Evolutionary conservation across 257 asterid genomes (phyloP).

Genomic region (Osmanthus fragrans): DNA sequence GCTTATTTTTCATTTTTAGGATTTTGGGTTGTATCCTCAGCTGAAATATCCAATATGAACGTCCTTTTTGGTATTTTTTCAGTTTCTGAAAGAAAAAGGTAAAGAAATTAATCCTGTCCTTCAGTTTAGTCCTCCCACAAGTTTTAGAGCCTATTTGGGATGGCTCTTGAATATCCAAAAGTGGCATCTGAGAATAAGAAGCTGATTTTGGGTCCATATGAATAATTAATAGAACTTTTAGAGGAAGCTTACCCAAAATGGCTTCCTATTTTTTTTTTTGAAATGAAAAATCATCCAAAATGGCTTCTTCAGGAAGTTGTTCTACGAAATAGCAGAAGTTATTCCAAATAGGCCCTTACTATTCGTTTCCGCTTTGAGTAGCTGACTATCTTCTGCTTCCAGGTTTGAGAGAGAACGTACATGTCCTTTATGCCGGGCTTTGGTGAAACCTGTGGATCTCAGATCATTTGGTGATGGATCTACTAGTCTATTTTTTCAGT

Average conservation of each 20-base stretch:
- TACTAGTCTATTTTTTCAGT: constrained; percentile 73
- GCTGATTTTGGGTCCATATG: too few relatives aligned
- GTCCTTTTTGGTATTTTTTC: background rate
- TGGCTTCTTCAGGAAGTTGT: too few relatives aligned
- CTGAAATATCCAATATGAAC: background rate
- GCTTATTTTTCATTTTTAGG: background rate
- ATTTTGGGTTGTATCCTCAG: background rate
- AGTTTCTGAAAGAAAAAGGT: background rate
- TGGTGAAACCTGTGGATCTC: constrained; percentile 74
- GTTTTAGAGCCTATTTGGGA: too few relatives aligned
- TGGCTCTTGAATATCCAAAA: background rate
- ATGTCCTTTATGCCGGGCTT: constrained; percentile 82
- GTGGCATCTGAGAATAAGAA: background rate
- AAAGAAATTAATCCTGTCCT: background rate
- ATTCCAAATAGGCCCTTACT: background rate
- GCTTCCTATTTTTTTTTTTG: too few relatives aligned
- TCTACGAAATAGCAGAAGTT: too few relatives aligned
- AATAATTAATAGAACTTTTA: too few relatives aligned
- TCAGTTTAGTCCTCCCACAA: background rate
- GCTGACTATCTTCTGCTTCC: constrained; percentile 22
- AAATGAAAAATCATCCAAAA: too few relatives aligned
- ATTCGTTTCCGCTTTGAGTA: constrained; percentile 11
- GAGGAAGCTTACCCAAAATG: too few relatives aligned
- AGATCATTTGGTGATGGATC: constrained; percentile 78
- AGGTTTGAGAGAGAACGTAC: constrained; percentile 95